Evolutionary conservation across 2,329 filamentous ascomycete species (phyloP).

Genomic region (Chaetomium sp.): DNA sequence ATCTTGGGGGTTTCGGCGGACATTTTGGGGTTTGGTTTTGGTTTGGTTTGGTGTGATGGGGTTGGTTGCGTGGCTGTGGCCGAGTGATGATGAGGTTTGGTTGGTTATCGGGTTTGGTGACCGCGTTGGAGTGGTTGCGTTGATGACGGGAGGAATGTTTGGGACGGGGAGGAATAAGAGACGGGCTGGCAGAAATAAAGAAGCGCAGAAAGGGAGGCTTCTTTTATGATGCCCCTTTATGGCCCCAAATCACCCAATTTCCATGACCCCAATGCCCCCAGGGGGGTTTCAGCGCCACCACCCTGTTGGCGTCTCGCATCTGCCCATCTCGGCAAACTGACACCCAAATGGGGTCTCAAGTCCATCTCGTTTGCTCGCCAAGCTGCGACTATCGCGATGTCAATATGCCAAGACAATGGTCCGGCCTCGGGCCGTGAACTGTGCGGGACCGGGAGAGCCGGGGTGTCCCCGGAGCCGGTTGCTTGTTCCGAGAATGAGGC

Average conservation of each 20-base stretch:
- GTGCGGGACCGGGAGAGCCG: background rate
- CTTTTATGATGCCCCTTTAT: conserved; percentile 7
- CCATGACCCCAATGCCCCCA: conserved; percentile 11
- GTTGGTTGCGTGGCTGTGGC: no score
- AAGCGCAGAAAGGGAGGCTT: background rate
- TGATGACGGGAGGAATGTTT: background rate
- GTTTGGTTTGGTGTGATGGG: background rate
- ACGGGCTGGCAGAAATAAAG: background rate
- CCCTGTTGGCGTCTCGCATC: background rate
- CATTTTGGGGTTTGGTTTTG: conserved; percentile 5
- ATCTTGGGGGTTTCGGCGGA: conserved; percentile 18
- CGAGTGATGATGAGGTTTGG: no score
- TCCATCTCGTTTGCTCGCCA: conserved; percentile 28
- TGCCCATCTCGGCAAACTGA: background rate
- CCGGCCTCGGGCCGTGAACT: conserved; percentile 14
- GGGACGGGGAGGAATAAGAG: background rate
- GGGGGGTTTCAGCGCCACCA: conserved; percentile 9
- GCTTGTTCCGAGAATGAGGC: background rate
- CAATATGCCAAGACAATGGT: conserved; percentile 28
- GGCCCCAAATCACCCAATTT: conserved; percentile 15
- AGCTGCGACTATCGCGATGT: conserved; percentile 27
- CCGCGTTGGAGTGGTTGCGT: background rate
- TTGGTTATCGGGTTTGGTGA: background rate
- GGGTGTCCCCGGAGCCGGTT: conserved; percentile 8
- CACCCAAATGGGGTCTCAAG: background rate